A percentile compares a stretch with the other conserved stretches of the same genome.
These are phyloP conservation scores for Pythium periplocum DNA, from an alignment of 352 stramenopile genomes.

Conservation along the genomic window DNA sequence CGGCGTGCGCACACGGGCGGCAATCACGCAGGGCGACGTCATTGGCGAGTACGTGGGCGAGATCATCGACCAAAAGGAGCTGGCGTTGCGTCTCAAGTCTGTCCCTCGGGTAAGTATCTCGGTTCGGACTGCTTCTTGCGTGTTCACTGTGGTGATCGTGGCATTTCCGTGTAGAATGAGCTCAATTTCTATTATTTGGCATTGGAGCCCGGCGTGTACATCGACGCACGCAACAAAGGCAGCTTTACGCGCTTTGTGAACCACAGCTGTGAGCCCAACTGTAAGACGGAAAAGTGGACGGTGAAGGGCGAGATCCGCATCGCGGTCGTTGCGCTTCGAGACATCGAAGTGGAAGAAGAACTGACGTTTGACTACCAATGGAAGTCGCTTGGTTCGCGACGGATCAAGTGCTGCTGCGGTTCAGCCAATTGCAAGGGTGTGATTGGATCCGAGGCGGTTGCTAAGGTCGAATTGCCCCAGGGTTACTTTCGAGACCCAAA, in stretches of 20 bases:
- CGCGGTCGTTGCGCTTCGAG: constrained; percentile 89
- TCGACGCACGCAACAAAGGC: constrained; percentile 86
- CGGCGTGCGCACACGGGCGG: constrained; percentile 62
- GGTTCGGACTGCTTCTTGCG: neutral
- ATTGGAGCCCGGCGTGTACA: constrained; percentile 79
- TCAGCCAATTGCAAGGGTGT: constrained; percentile 66
- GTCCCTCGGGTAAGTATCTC: constrained; percentile 38
- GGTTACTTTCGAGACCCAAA: constrained; percentile 69
- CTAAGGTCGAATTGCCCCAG: constrained; percentile 21
- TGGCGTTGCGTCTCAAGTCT: constrained; percentile 46
- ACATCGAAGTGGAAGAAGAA: constrained; percentile 88
- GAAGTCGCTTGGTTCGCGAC: constrained; percentile 76
- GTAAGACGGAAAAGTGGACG: constrained; percentile 94
- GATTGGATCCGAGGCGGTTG: constrained; percentile 53
- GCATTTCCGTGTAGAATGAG: constrained; percentile 36
- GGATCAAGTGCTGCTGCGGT: constrained; percentile 77
- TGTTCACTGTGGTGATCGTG: constrained; percentile 4
- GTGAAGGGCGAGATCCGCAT: constrained; percentile 91
- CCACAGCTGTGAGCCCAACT: constrained; percentile 94
- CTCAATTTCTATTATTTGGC: constrained; percentile 87
- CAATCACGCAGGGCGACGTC: constrained; percentile 58
- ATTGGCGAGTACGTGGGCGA: constrained; percentile 91
- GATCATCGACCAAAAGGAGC: constrained; percentile 88
- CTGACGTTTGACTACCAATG: constrained; percentile 97
- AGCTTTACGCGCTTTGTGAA: constrained; percentile 97